Evolutionary conservation across 2,329 filamentous ascomycete species (phyloP).

Genomic region (Penicillium psychrosexuale): DNA sequence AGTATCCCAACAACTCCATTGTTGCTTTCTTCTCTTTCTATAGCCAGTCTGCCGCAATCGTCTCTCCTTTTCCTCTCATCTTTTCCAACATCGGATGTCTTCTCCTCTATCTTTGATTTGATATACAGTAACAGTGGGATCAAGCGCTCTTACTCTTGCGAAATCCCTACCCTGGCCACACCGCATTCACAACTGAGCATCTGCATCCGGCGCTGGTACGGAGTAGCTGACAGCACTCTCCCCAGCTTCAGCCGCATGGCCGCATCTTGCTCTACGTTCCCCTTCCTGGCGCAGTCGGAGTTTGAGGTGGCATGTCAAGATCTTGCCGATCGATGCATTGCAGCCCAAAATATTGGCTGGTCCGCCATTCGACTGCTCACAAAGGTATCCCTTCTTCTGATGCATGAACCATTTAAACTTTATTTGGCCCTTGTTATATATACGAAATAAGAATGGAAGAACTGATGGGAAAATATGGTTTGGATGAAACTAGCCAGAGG

Average conservation of each 20-base stretch:
- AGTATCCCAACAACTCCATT: conserved; percentile 4
- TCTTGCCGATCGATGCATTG: conserved; percentile 43
- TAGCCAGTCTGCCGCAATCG: conserved; percentile 4
- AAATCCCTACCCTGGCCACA: background rate
- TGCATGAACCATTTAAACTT: conserved; percentile 6
- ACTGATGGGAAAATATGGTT: conserved; percentile 1
- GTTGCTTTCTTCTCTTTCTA: background rate
- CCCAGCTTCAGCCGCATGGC: conserved; percentile 11
- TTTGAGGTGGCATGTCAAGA: conserved; percentile 65
- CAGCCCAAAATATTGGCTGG: conserved; percentile 53
- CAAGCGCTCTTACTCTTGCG: background rate
- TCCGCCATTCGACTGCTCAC: conserved; percentile 28
- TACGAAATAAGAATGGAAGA: background rate
- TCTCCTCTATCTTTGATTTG: background rate
- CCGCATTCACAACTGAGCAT: background rate
- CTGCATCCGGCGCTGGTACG: conserved; percentile 8
- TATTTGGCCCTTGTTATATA: background rate
- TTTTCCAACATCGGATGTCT: background rate
- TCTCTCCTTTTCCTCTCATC: background rate
- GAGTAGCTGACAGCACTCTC: conserved; percentile 1
- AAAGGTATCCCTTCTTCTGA: conserved; percentile 25
- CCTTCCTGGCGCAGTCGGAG: conserved; percentile 59
- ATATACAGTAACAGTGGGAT: background rate
- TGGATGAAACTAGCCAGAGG: background rate
- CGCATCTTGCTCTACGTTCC: conserved; percentile 47